Base-by-base conservation (phyloP, 768 basidiomycete species). In the Hericium rajendrae region DNA sequence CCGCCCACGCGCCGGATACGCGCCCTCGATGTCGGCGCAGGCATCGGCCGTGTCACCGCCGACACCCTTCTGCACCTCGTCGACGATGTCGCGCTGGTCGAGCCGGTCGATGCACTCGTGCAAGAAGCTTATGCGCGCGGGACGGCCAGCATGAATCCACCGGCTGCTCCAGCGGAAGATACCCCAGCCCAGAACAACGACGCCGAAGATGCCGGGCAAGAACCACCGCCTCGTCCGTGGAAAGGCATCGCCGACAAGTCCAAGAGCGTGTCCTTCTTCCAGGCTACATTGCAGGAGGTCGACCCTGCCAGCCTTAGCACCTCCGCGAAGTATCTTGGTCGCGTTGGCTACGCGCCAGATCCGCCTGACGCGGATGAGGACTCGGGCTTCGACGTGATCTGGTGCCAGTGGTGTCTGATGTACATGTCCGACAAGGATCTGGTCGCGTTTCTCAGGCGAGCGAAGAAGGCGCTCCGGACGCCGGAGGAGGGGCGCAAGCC, bases 321-420 rank as follows among this genome's bases (percentile, higher is more conserved):
- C 4, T 75, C 78, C 58, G 60, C 67, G 6, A 76, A 70, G 39
- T 76, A 81, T 58, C 68, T 88, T 26, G 87, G 83, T 52, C 82
- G 87, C 13, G 73, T 92, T 6, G 91, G 91, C 3, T 82, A 80
- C 66, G 71, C 71, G n/a, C 75, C 78, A 0, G 24, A 51, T 8
- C 20, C 49, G 15, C 64, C 66, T 6, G 70, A 72, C 24, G 74
- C 74, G 26, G 65, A 66, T 40, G 72, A 73, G 38, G 82, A 76
- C 18, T 72, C 76, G 48, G 81, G 80, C 1, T 97, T 93, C 71
- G 95, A 99, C 70, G 80, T 94, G 54, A 80, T 95, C 57, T 94
- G 91, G 94, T 91, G 91, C 65, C 95, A 99, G 69, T 98, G 95
- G 95, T 95, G 94, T 73, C 78, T 97, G 15, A 90, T 91, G 2